phyloP scores from a whole-genome alignment of 164 flowering plant species.

The Magnolia kwangsiensis region DNA sequence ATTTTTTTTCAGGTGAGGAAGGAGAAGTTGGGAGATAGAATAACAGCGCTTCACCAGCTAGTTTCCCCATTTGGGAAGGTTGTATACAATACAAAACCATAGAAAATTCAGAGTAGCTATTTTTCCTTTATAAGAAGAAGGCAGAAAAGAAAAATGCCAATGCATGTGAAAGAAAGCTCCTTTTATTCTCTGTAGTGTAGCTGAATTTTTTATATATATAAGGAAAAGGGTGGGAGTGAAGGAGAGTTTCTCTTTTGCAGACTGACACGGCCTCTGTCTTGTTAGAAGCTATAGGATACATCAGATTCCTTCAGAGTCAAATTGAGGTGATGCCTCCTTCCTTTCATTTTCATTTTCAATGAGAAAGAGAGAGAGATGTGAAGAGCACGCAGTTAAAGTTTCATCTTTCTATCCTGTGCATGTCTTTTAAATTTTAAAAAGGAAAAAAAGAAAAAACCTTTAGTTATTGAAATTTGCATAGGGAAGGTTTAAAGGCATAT shows the following conservation, averaged over 20 bases:
- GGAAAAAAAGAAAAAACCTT: conserved; percentile 5
- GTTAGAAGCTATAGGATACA: conserved; percentile 94
- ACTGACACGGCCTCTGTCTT: conserved; percentile 98
- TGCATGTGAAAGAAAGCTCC: neutral
- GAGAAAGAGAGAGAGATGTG: conserved; percentile 19
- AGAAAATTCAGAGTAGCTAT: too few relatives aligned
- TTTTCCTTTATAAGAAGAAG: neutral
- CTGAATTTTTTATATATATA: neutral
- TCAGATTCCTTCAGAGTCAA: conserved; percentile 95
- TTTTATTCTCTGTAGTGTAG: neutral
- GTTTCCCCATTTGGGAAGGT: conserved; percentile 60
- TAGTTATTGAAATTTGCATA: conserved; percentile 28
- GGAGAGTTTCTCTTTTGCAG: conserved; percentile 58
- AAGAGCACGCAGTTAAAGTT: conserved; percentile 39
- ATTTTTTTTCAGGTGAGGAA: conserved; percentile 40
- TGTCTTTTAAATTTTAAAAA: neutral
- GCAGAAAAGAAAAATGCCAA: neutral
- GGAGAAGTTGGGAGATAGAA: conserved; percentile 53
- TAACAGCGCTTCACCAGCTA: conserved; percentile 50
- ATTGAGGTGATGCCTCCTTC: conserved; percentile 67
- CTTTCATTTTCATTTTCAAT: conserved; percentile 5
- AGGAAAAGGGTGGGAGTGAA: conserved; percentile 5
- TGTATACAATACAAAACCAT: neutral
- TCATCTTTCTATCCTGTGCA: conserved; percentile 11
- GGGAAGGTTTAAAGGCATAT: conserved; percentile 1